Percentiles rank a stretch among this genome's conserved stretches.
phyloP scores from a whole-genome alignment of 176 grass and related monocot species.

The Eleusine coracana region DNA sequence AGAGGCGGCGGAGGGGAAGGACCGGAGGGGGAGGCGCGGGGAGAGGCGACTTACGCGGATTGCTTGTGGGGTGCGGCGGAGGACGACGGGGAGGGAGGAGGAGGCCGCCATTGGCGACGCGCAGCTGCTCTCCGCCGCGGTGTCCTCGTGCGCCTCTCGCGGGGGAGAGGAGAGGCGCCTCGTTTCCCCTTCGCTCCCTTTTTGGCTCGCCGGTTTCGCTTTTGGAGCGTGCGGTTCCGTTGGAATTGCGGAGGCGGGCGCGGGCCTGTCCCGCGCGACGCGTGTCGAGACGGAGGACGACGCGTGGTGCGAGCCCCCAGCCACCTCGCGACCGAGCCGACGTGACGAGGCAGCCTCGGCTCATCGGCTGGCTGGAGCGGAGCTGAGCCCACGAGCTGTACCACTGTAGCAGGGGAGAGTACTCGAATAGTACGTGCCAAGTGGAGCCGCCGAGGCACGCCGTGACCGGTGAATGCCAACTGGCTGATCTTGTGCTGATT shows the following conservation, averaged over 20 bases:
- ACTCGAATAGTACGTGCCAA: background rate
- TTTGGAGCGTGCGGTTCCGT: conserved; percentile 48
- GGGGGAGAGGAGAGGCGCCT: conserved; percentile 5
- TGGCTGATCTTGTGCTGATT: background rate
- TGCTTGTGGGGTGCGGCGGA: background rate
- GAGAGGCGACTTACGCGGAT: conserved; percentile 31
- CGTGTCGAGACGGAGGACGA: conserved; percentile 26
- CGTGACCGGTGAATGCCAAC: background rate
- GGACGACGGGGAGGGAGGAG: conserved; percentile 8
- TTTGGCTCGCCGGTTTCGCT: conserved; percentile 34
- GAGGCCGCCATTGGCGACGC: conserved; percentile 42
- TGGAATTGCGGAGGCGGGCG: conserved; percentile 18
- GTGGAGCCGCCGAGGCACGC: background rate
- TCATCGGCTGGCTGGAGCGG: background rate
- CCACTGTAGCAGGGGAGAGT: background rate
- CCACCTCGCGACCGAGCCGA: conserved; percentile 27
- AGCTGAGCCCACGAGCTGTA: background rate
- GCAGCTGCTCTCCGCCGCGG: conserved; percentile 23
- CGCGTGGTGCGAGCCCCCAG: conserved; percentile 39
- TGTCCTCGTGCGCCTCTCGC: conserved; percentile 19
- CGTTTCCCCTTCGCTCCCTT: background rate
- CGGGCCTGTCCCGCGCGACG: conserved; percentile 10
- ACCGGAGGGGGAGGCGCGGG: background rate
- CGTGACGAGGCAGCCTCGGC: background rate
- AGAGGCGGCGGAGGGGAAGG: background rate